A percentile compares a stretch with the other conserved stretches of the same genome.
phyloP scores from a whole-genome alignment of 805 yeast species.

The Grigorovia transvaalensis region DNA sequence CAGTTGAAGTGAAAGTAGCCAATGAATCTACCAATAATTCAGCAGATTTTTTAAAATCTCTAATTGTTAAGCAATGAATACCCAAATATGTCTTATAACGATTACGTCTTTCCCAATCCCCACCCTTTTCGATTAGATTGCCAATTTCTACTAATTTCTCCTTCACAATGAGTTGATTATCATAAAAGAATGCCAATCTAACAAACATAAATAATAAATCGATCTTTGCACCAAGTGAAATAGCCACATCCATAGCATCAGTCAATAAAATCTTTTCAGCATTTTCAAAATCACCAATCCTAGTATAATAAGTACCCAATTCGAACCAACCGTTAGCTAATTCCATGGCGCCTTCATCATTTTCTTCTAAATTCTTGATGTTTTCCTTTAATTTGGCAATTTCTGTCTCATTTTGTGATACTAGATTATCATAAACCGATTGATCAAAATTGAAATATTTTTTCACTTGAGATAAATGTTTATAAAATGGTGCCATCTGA shows the following conservation, averaged over 20 bases:
- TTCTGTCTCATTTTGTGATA: slow-evolving; percentile 43
- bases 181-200: slow-evolving; percentile 82
- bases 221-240: slow-evolving; percentile 82
- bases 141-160: slow-evolving; percentile 66
- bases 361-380: slow-evolving; percentile 40
- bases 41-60: slow-evolving; percentile 81
- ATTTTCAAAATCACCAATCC: slow-evolving; percentile 68
- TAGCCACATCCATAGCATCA: slow-evolving; percentile 65
- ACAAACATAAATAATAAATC: slow-evolving; percentile 75
- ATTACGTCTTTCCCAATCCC: slow-evolving; percentile 98
- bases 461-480: slow-evolving; percentile 45
- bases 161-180: slow-evolving; percentile 60
- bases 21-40: slow-evolving; percentile 77
- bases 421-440: slow-evolving; percentile 40
- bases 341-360: slow-evolving; percentile 79
- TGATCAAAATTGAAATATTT: slow-evolving; percentile 45
- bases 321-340: slow-evolving; percentile 64
- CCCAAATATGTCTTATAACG: slow-evolving; percentile 88
- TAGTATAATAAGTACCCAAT: slow-evolving; percentile 81
- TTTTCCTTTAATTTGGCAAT: slow-evolving; percentile 37
- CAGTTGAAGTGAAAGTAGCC: slow-evolving; percentile 92
- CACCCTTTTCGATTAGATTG: slow-evolving; percentile 82
- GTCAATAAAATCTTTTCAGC: slow-evolving; percentile 47
- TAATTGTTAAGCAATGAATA: slow-evolving; percentile 67
- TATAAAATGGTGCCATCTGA: slow-evolving; percentile 75